Conservation (phyloP, 78 protist species). For the Dictyostelium brefeldianum region DNA sequence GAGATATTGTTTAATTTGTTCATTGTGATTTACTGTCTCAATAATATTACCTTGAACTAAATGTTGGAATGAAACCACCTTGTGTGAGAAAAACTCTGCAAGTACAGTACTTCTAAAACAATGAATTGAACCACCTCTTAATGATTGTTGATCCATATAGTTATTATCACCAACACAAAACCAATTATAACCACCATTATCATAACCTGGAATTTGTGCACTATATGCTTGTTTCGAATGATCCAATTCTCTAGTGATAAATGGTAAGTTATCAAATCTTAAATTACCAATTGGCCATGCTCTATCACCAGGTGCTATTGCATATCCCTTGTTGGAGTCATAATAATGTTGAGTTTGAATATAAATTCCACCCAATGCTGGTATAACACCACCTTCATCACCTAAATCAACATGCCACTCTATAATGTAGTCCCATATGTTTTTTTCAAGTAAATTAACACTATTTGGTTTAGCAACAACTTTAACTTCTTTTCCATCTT, state of each 20-base stretch:
- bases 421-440: too few species aligned
- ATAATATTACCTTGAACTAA: background rate
- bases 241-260: background rate
- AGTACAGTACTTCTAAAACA: background rate
- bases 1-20: too few species aligned
- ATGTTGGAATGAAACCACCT: background rate
- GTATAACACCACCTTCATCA: too few species aligned
- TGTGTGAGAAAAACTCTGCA: background rate
- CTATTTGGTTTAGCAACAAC: too few species aligned
- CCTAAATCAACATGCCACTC: too few species aligned
- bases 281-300: background rate
- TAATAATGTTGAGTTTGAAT: background rate
- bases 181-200: background rate
- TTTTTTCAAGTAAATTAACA: too few species aligned
- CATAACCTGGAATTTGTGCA: background rate
- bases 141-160: background rate
- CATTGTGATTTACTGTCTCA: too few species aligned
- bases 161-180: conserved; percentile 4
- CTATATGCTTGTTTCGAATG: background rate
- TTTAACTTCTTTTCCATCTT: too few species aligned
- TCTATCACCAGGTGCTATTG: too few species aligned
- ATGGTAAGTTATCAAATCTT: background rate
- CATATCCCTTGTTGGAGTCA: too few species aligned
- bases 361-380: background rate
- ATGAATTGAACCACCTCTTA: background rate